phyloP scores from a whole-genome alignment of 2,329 filamentous ascomycete species.

The Aspergillus candidus region DNA sequence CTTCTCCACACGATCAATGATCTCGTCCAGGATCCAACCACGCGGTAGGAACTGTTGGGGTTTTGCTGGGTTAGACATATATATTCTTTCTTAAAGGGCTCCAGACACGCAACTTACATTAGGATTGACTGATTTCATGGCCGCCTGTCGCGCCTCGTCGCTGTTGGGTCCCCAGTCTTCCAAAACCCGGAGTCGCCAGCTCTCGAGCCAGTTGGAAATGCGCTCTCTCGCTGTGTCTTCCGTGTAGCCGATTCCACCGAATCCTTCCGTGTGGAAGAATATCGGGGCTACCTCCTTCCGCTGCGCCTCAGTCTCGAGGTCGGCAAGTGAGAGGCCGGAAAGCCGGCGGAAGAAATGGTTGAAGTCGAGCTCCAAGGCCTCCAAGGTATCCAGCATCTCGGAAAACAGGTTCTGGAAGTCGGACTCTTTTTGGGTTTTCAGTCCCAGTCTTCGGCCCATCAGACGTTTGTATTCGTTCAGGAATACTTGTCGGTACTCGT shows the following conservation, averaged over 20 bases:
- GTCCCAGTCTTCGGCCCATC: constrained; percentile 73
- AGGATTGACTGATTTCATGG: constrained; percentile 85
- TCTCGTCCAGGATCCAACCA: constrained; percentile 86
- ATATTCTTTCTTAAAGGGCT: background rate
- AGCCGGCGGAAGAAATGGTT: constrained; percentile 87
- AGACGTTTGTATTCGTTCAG: constrained; percentile 80
- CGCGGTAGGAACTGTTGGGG: constrained; percentile 65
- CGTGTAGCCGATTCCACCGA: constrained; percentile 51
- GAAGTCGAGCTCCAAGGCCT: constrained; percentile 81
- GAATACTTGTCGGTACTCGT: constrained; percentile 86
- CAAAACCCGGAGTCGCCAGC: constrained; percentile 64
- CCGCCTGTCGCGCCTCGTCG: constrained; percentile 58
- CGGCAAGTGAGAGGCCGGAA: constrained; percentile 54
- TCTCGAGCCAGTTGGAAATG: constrained; percentile 73
- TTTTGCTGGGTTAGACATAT: background rate
- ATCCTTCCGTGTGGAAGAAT: constrained; percentile 76
- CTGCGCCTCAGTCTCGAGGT: constrained; percentile 59
- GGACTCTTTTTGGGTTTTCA: constrained; percentile 60
- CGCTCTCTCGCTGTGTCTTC: constrained; percentile 60
- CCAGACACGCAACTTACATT: constrained; percentile 45
- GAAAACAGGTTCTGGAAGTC: constrained; percentile 81
- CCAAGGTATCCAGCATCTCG: constrained; percentile 73
- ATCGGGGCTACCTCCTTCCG: constrained; percentile 59
- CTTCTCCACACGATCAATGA: constrained; percentile 84
- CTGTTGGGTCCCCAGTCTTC: constrained; percentile 66